phyloP scores from a whole-genome alignment of 192 early-diverging fungal genomes.

The Coemansia sp. region DNA sequence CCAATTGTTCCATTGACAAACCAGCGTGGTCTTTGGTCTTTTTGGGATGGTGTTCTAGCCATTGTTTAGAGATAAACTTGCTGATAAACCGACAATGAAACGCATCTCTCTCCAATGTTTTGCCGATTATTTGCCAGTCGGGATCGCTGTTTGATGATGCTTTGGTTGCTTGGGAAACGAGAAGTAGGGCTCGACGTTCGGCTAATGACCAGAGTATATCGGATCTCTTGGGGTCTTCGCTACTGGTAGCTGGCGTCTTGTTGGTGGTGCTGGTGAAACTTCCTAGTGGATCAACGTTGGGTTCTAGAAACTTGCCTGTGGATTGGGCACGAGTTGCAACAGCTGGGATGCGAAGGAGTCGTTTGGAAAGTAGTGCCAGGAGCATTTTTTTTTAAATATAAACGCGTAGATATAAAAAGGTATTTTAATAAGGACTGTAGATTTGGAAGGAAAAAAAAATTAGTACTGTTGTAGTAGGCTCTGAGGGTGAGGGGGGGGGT shows the following conservation, averaged over 20 bases:
- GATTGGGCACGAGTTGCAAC: no score
- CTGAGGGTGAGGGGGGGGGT: no score
- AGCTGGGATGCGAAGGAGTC: no score
- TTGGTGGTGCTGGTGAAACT: background rate
- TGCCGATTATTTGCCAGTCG: constrained; percentile 12
- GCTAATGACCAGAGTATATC: constrained; percentile 19
- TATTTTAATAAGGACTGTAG: no score
- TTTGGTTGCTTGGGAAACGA: constrained; percentile 10
- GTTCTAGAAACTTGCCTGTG: background rate
- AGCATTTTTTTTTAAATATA: background rate
- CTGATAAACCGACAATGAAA: constrained; percentile 15
- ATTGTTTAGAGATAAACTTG: constrained; percentile 8
- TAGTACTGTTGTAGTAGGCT: no score
- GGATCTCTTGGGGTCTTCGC: background rate
- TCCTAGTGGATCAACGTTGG: background rate
- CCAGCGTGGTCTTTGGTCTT: constrained; percentile 1
- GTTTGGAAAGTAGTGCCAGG: no score
- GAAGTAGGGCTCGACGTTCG: constrained; percentile 26
- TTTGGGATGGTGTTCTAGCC: constrained; percentile 3
- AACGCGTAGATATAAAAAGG: background rate
- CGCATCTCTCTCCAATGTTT: constrained; percentile 6
- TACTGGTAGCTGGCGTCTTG: background rate
- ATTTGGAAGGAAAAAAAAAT: no score
- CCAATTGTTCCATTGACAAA: background rate
- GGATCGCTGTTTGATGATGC: background rate